phyloP scores from a whole-genome alignment of 495 filamentous ascomycete genomes.

The Echria macrotheca region DNA sequence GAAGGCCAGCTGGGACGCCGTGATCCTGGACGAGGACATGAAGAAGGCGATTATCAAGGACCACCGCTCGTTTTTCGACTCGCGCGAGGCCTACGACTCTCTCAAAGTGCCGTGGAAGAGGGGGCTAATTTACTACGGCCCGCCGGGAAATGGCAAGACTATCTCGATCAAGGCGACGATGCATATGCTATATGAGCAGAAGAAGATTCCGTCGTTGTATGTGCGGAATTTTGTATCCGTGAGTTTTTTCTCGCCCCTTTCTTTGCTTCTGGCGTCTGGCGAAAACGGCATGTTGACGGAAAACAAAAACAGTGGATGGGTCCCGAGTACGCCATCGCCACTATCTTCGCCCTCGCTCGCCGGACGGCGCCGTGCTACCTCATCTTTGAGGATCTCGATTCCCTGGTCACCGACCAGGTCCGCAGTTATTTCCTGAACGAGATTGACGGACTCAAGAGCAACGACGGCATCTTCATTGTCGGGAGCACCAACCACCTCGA shows the following conservation, averaged over 20 bases:
- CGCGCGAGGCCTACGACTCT: constrained; percentile 45
- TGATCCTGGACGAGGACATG: constrained; percentile 59
- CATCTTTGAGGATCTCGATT: constrained; percentile 65
- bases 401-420: constrained; percentile 46
- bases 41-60: constrained; percentile 56
- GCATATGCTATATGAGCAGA: constrained; percentile 45
- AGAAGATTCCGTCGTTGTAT: constrained; percentile 33
- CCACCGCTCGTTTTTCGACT: constrained; percentile 55
- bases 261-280: no score
- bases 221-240: constrained; percentile 30
- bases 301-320: constrained; percentile 27
- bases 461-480: constrained; percentile 62
- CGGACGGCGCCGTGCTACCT: constrained; percentile 47
- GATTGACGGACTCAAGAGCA: constrained; percentile 61
- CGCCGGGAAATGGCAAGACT: constrained; percentile 64
- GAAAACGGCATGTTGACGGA: no score
- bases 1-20: constrained; percentile 55
- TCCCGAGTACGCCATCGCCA: constrained; percentile 39
- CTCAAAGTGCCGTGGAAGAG: constrained; percentile 54
- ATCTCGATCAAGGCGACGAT: constrained; percentile 63
- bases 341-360: constrained; percentile 48
- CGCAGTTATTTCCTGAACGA: constrained; percentile 67
- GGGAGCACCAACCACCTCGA: constrained; percentile 60
- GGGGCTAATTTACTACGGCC: constrained; percentile 54
- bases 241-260: constrained; percentile 37